Evolutionary conservation across 805 yeast species (phyloP).

Genomic region (Ogataea parapolymorpha): DNA sequence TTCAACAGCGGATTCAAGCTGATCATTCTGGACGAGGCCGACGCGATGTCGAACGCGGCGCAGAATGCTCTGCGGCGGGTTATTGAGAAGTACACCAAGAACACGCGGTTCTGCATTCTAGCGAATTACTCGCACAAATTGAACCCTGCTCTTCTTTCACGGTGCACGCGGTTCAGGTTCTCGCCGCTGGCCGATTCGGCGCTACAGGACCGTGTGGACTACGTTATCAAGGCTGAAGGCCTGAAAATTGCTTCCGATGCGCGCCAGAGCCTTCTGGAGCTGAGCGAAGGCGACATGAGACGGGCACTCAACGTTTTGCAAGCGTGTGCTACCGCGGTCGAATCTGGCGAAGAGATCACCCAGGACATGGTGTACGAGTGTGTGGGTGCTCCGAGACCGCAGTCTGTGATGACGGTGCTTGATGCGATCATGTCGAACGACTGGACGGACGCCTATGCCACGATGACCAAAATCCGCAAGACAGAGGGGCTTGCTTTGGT

Average conservation of each 20-base stretch:
- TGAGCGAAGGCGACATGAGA: constrained; percentile 96
- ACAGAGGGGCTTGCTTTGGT: constrained; percentile 85
- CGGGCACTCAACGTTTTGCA: constrained; percentile 89
- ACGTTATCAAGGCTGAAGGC: constrained; percentile 68
- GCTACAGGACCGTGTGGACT: constrained; percentile 60
- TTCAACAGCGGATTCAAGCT: constrained; percentile 82
- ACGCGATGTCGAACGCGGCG: constrained; percentile 86
- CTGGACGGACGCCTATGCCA: constrained; percentile 73
- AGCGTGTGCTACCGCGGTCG: constrained; percentile 82
- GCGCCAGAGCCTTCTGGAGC: constrained; percentile 55
- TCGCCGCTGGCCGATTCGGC: constrained; percentile 73
- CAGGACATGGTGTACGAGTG: constrained; percentile 85
- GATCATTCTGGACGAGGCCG: constrained; percentile 93
- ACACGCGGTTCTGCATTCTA: constrained; percentile 91
- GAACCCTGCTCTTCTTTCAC: constrained; percentile 89
- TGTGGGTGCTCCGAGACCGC: constrained; percentile 93
- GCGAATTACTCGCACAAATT: constrained; percentile 95
- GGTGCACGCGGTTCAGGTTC: constrained; percentile 95
- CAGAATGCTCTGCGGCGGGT: constrained; percentile 79
- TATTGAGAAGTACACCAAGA: constrained; percentile 90
- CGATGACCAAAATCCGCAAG: constrained; percentile 62
- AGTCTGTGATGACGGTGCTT: constrained; percentile 70
- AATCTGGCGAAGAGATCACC: constrained; percentile 51
- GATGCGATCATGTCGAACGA: constrained; percentile 81
- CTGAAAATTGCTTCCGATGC: constrained; percentile 60